Evolutionary conservation across 2,329 filamentous ascomycete genomes (phyloP), one percentile per base, ranked within the genome.

Genomic region (Fusarium brevicatenulatum): DNA sequence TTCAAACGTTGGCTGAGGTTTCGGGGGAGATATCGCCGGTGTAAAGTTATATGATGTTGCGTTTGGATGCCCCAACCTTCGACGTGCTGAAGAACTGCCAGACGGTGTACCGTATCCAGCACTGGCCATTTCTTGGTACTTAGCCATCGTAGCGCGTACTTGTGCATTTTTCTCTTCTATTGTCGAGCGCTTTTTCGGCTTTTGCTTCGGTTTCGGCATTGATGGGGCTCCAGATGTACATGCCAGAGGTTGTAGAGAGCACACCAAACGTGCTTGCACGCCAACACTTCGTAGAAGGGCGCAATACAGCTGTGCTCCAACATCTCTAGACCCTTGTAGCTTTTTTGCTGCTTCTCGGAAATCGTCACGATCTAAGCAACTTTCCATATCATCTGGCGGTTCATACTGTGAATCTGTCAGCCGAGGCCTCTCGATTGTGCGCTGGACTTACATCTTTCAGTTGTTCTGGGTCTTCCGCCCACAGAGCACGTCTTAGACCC

Each of bases 271-370:
- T 9, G 93, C 87, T 71, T 94, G 90, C 11, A 98, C 90, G 6
- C 94, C 95, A n/a, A 88, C 90, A n/a, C 91, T 89, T 23, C 96
- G 91, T 8, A 99, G 86, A 37, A 98, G 82, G 6, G 95, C 93
- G 80, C 96, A 98, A 77, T 97, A 97, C 1, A 99, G 81, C 80
- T 98, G 95, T 4, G 94, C 93, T 2, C 95, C 96, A 15, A 97
- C 87, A 80, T 99, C 96, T 72, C 95, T 90, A 13, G 95, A 98
- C 1, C 95, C 97, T 72, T 91, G 85, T 23, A 97, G 82, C 9
- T 83, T 88, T 67, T 85, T 87, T 1, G 95, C 94, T 36, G 93
- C 91, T 42, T 86, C 85, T 8, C 88, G 86, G 76, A 98, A 98
- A 72, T 97, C 94, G 1, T 86, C 83, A 66, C 88, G 91, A 34